Evolutionary conservation across 495 filamentous ascomycete species (phyloP).

Genomic region (Penicillium malachiteum): DNA sequence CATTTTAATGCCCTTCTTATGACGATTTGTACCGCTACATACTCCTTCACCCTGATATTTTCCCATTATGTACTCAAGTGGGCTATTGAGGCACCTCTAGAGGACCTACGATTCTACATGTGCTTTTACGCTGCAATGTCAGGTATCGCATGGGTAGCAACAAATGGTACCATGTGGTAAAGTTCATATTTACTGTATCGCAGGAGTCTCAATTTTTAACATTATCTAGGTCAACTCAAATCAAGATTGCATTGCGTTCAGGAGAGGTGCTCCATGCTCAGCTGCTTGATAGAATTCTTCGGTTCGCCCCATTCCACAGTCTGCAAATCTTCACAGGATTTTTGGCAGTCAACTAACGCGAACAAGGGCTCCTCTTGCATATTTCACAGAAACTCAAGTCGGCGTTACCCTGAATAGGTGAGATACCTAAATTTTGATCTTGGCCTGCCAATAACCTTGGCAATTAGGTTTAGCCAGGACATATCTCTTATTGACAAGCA

Average conservation of each 20-base stretch:
- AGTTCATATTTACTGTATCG: not conserved
- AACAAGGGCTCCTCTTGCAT: slow-evolving; percentile 31
- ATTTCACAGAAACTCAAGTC: slow-evolving; percentile 41
- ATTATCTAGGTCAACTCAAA: slow-evolving; percentile 11
- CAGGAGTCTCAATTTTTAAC: not conserved
- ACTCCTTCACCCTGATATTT: slow-evolving; percentile 10
- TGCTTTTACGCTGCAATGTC: slow-evolving; percentile 4
- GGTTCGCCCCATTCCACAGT: slow-evolving; percentile 17
- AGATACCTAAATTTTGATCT: not conserved
- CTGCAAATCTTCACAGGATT: not conserved
- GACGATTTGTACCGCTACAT: slow-evolving; percentile 5
- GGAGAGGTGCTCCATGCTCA: slow-evolving; percentile 14
- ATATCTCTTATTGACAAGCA: slow-evolving; percentile 28
- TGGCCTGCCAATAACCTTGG: not conserved
- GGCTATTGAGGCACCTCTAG: slow-evolving; percentile 2
- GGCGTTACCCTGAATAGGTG: slow-evolving; percentile 40
- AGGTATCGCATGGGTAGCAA: slow-evolving; percentile 8
- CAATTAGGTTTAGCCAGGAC: slow-evolving; percentile 44
- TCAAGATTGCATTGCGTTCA: slow-evolving; percentile 20
- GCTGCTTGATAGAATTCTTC: slow-evolving; percentile 13
- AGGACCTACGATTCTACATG: slow-evolving; percentile 2
- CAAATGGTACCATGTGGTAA: slow-evolving; percentile 18
- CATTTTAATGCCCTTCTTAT: not conserved
- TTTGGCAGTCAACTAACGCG: not conserved
- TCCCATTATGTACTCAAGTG: slow-evolving; percentile 12